Base-by-base conservation (phyloP, 805 yeast genomes). In the Wickerhamomyces pijperi region DNA sequence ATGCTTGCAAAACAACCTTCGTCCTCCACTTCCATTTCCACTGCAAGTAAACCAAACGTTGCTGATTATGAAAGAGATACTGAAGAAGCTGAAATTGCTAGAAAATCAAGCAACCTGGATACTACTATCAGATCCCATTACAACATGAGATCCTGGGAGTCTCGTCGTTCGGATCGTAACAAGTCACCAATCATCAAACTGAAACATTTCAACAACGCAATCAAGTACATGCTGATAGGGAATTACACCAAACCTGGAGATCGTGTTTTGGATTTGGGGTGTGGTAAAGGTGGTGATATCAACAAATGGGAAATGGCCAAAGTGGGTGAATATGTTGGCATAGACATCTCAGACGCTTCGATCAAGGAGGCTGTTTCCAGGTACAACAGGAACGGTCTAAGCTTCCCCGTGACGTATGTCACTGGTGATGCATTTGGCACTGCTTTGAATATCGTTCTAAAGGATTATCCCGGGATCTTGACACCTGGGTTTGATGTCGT, bases 211-310 rank as follows among this genome's bases (percentile, higher is more conserved):
- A 92, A 92, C 59, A 92, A 92, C 56, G 83, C 88, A 43, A 81
- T 92, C 51, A 92, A 92, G 55, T 83, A 85, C 55, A 83, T 87
- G 53, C 63, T 90, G 8, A 77, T 92, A 39, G 79, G 81, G 40
- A 82, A 81, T 48, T 78, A 68, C 58, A 75, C 80, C 2, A 64
- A 63, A 28, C 64, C 65, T 35, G 63, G 74, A 44, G 70, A 72
- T 32, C 68, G 72, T 17, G 86, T 82, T 1, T 63, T 92, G 16
- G 99, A 92, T 54, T 60, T 90, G 40, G 96, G 96, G 14, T 88
- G 97, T 60, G 99, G 99, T 13, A 94, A 92, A 58, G 99, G 99
- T 38, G 99, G 99, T 20, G 99, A 92, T 62, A 63, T 92, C 51
- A 76, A 82, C 49, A 92, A 92, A 57, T 90, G 95, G 78, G 82